Evolutionary conservation across 1,139 yeast species (phyloP).

Genomic region (Scheffersomyces titani): DNA sequence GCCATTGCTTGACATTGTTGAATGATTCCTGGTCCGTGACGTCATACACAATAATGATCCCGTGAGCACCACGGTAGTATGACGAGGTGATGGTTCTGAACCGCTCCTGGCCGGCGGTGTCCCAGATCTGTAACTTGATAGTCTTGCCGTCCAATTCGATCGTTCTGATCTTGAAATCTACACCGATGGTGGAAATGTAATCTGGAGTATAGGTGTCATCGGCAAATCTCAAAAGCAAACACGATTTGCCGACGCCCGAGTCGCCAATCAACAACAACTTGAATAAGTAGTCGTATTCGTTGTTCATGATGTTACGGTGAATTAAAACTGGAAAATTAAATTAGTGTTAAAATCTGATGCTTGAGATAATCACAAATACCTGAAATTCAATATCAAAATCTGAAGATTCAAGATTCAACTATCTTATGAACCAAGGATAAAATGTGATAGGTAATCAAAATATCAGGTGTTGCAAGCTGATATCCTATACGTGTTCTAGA

Average conservation of each 20-base stretch:
- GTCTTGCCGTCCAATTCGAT: slow-evolving; percentile 96
- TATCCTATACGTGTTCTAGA: not conserved
- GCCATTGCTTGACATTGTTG: slow-evolving; percentile 97
- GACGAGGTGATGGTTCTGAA: slow-evolving; percentile 97
- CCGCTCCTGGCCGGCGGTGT: slow-evolving; percentile 98
- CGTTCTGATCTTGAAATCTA: slow-evolving; percentile 96
- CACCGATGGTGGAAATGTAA: slow-evolving; percentile 96
- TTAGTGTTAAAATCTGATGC: not conserved
- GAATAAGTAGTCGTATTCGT: slow-evolving; percentile 95
- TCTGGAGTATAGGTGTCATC: slow-evolving; percentile 98
- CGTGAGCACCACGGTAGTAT: slow-evolving; percentile 98
- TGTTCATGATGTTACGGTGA: slow-evolving; percentile 51
- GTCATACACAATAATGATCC: slow-evolving; percentile 95
- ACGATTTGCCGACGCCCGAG: slow-evolving; percentile 98
- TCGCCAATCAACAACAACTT: slow-evolving; percentile 93
- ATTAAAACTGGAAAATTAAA: not conserved
- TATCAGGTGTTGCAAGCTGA: not conserved
- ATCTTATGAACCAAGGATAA: not conserved
- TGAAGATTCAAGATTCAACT: not conserved
- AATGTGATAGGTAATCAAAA: not conserved
- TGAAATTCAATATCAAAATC: not conserved
- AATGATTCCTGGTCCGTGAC: slow-evolving; percentile 98
- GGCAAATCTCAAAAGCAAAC: slow-evolving; percentile 91
- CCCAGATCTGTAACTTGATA: slow-evolving; percentile 97
- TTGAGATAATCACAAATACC: not conserved